phyloP scores from a whole-genome alignment of 2,329 filamentous ascomycete genomes.

The Talaromyces albobiverticillius region DNA sequence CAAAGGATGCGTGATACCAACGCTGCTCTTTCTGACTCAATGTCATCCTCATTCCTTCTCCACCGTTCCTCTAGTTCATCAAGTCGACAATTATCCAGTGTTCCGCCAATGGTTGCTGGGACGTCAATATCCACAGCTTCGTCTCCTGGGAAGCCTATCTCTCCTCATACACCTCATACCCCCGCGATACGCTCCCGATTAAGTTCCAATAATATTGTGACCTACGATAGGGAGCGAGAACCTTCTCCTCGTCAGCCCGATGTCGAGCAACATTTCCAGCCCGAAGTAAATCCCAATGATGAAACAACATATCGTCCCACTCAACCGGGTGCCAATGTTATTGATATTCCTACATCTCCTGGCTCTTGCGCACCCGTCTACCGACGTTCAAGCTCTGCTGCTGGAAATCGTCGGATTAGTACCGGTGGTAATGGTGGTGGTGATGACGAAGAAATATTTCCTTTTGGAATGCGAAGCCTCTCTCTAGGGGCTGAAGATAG shows the following conservation, averaged over 20 bases:
- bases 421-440: slow-evolving; percentile 20
- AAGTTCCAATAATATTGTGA: slow-evolving; percentile 82
- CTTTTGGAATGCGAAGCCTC: slow-evolving; percentile 45
- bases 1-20: slow-evolving; percentile 88
- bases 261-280: slow-evolving; percentile 29
- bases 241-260: slow-evolving; percentile 27
- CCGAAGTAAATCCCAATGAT: slow-evolving; percentile 37
- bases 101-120: slow-evolving; percentile 59
- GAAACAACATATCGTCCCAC: slow-evolving; percentile 30
- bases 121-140: slow-evolving; percentile 80
- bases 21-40: slow-evolving; percentile 83
- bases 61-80: slow-evolving; percentile 78
- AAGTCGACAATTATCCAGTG: slow-evolving; percentile 67
- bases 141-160: slow-evolving; percentile 85
- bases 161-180: slow-evolving; percentile 86
- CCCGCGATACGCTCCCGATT: slow-evolving; percentile 91
- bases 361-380: slow-evolving; percentile 39
- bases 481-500: slow-evolving; percentile 45
- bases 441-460: slow-evolving; percentile 45
- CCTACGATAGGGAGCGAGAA: slow-evolving; percentile 52
- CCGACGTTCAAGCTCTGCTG: slow-evolving; percentile 45
- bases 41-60: slow-evolving; percentile 83
- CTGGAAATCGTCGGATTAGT: slow-evolving; percentile 31
- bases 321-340: slow-evolving; percentile 40
- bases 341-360: slow-evolving; percentile 49